Evolutionary conservation across 2,329 filamentous ascomycete genomes (phyloP), one percentile per base, ranked within the genome.

Genomic region (Zopfia rhizophila): DNA sequence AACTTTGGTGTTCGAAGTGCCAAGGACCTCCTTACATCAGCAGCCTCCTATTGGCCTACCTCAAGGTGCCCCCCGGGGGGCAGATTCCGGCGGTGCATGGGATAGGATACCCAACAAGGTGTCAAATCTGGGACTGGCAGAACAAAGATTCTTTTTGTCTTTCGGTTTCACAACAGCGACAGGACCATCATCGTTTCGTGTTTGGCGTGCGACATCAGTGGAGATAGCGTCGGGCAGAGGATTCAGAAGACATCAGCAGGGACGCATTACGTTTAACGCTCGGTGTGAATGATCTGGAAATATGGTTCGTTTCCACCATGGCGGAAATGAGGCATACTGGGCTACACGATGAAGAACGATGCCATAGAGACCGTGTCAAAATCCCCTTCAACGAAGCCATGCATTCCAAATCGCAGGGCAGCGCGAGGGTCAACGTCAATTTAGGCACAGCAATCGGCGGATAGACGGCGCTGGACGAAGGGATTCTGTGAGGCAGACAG

Each of bases 281-380:
- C 38, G 38, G 37, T 18, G 36, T 36, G 37, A 38, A 39, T 24
- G 16, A 43, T 22, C 7, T 38, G 25, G 25, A 28, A 31, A 30
- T 11, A 27, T 18, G 27, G 32, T 18, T 46, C 24, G 39, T 43
- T 38, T 37, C 38, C 38, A 37, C 12, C 16, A 17, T 31, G 24
- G 45, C 35, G 45, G 46, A 22, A 54, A 54, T 45, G 54, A 58
- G 58, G 58, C 58, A 54, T 62, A 57, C 42, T 21, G 58, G 59
- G 45, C 45, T 27, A 61, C 56, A 30, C 29, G 17, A n/a, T 17
- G n/a, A n/a, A n/a, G n/a, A 28, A 19, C 31, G 16, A 27, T 21
- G 18, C 18, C 22, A 24, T 31, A 38, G 30, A 38, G 40, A 39
- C 30, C 43, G 45, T 42, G 38, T 25, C 19, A 10, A 48, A 33